These are phyloP conservation scores for Tuber aestivum DNA, from an alignment of 495 filamentous ascomycete species.

Conservation along the genomic window DNA sequence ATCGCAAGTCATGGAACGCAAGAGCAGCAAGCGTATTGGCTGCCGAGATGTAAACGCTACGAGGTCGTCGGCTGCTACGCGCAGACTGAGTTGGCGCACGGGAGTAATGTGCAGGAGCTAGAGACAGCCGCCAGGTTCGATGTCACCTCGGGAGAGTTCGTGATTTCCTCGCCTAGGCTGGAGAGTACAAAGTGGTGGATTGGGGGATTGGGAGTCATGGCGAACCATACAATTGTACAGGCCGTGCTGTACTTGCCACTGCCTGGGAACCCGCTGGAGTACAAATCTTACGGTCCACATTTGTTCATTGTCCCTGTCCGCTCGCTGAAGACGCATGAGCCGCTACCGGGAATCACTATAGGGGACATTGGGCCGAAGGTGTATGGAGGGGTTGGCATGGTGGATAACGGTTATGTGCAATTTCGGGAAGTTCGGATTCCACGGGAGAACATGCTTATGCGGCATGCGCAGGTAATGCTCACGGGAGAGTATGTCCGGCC, in stretches of 20 bases:
- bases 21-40: conserved; percentile 64
- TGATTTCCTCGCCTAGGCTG: conserved; percentile 55
- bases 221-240: conserved; percentile 68
- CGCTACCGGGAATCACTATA: conserved; percentile 62
- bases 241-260: conserved; percentile 45
- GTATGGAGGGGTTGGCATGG: conserved; percentile 58
- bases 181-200: conserved; percentile 69
- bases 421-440: conserved; percentile 67
- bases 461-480: conserved; percentile 58
- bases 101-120: conserved; percentile 66
- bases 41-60: conserved; percentile 58
- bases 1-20: conserved; percentile 62
- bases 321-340: conserved; percentile 63
- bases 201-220: conserved; percentile 61
- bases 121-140: conserved; percentile 71
- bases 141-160: conserved; percentile 60
- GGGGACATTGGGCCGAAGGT: conserved; percentile 73
- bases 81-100: conserved; percentile 70
- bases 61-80: conserved; percentile 70
- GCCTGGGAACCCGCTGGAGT: conserved; percentile 11
- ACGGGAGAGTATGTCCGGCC: conserved; percentile 58
- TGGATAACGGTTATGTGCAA: conserved; percentile 71
- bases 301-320: conserved; percentile 71
- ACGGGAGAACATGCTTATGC: conserved; percentile 62
- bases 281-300: conserved; percentile 64